phyloP scores from a whole-genome alignment of 2,329 filamentous ascomycete species.

The Colletotrichum noveboracense region DNA sequence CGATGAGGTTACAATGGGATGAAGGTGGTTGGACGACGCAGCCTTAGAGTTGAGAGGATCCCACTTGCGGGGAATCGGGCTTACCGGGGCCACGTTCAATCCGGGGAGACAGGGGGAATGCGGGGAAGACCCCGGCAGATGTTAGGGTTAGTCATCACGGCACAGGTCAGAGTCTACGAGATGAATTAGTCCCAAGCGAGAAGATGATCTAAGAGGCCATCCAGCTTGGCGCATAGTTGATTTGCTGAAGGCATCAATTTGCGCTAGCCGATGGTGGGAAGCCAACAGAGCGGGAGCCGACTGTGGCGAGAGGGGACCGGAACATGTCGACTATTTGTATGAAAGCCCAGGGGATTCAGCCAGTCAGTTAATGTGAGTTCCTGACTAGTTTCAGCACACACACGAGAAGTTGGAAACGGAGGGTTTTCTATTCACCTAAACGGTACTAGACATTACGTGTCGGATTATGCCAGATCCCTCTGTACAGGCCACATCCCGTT shows the following conservation, averaged over 20 bases:
- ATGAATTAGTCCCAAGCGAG: background rate
- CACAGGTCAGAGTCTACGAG: background rate
- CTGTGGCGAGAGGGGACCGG: background rate
- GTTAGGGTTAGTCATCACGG: background rate
- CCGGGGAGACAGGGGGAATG: background rate
- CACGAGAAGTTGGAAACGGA: background rate
- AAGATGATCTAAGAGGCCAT: background rate
- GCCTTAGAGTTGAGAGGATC: background rate
- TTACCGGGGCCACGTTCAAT: background rate
- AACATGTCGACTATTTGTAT: background rate
- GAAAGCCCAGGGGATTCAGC: background rate
- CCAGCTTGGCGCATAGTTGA: background rate
- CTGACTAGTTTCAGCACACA: background rate
- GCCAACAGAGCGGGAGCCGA: fast-evolving
- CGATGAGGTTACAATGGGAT: background rate
- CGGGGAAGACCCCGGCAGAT: background rate
- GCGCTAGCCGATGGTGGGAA: background rate
- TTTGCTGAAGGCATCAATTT: background rate
- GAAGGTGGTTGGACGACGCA: background rate
- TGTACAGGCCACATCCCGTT: background rate
- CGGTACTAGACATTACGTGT: background rate
- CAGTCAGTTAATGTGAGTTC: background rate
- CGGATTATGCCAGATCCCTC: slow-evolving; percentile 1
- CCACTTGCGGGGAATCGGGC: background rate
- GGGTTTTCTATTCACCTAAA: background rate